These are phyloP conservation scores for Candida saitoana DNA, from an alignment of 805 yeast species.

Conservation along the genomic window DNA sequence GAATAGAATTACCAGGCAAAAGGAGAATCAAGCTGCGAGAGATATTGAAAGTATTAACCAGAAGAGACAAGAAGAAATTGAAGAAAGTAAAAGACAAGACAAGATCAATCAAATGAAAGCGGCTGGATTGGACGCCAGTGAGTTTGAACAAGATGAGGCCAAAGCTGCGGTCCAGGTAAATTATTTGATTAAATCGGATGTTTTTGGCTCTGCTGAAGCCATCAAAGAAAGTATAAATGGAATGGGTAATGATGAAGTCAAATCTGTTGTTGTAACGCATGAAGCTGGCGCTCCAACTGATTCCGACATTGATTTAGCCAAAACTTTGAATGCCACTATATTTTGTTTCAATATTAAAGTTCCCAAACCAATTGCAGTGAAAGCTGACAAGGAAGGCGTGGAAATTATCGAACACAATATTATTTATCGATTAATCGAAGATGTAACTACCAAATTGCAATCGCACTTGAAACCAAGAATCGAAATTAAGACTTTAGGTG, in stretches of 20 bases:
- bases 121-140: conserved; percentile 56
- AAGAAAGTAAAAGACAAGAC: conserved; percentile 49
- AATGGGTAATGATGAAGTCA: conserved; percentile 85
- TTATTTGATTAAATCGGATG: conserved; percentile 85
- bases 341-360: conserved; percentile 73
- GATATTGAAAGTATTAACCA: conserved; percentile 72
- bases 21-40: conserved; percentile 51
- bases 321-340: conserved; percentile 55
- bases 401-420: conserved; percentile 64
- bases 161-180: conserved; percentile 32
- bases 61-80: conserved; percentile 52
- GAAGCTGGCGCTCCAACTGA: conserved; percentile 75
- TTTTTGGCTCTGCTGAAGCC: conserved; percentile 93
- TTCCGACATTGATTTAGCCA: conserved; percentile 38
- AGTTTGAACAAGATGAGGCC: conserved; percentile 28
- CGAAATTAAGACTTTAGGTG: conserved; percentile 63
- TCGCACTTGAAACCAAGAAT: conserved; percentile 58
- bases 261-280: conserved; percentile 60
- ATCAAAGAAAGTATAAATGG: conserved; percentile 74
- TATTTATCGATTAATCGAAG: conserved; percentile 84
- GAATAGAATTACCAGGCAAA: conserved; percentile 55
- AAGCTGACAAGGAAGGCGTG: conserved; percentile 58
- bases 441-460: conserved; percentile 64
- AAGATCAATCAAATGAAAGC: conserved; percentile 53
- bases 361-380: conserved; percentile 56